Base-by-base conservation (phyloP, 805 yeast species). In the Kodamaea fukazawae region DNA sequence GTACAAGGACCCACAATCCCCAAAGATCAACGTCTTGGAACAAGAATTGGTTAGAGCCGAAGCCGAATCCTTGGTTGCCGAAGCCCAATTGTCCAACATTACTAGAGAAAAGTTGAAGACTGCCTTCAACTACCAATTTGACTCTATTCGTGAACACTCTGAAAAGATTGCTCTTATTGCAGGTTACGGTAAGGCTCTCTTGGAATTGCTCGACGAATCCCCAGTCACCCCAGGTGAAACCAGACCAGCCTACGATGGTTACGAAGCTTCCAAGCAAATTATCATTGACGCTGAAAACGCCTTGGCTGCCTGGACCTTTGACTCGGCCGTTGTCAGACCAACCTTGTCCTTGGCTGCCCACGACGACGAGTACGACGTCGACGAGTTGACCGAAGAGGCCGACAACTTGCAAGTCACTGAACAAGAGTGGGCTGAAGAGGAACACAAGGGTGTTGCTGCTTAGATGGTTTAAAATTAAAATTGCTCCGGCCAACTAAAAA, bases 141-240 rank as follows among this genome's bases (percentile, higher is more conserved):
- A 93, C 65, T 86, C 97, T 43, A 74, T 85, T 50, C 86, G 96
- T 67, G 99, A 91, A 74, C 83, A 83, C 67, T 79, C 96, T 55
- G 98, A 93, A 77, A 93, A 93, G 75, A 78, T 86, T 54, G 98
- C 98, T 38, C 76, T 93, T 55, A 91, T 91, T 72, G 97, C 98
- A 55, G 97, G 97, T 61, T 93, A 93, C 77, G 98, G 98, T 73
- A 91, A 91, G 77, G 96, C 96, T 32, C 73, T 91, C 52, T 78
- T 93, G 61, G 98, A 93, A 76, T 81, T 91, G 61, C 79, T 91
- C 64, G 98, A 91, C 65, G 98, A 91, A 70, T 72, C 93, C 51
- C 96, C 98, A 49, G 96, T 93, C 50, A 91, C 97, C 53, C 99
- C 99, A 49, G 99, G 99, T 75, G 98, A 91, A 77, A 83, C 96